Percentiles rank a stretch among this genome's conserved stretches.
These are phyloP conservation scores for Coelastrella sp. DNA, from an alignment of 139 green algal genomes.

Conservation along the genomic window DNA sequence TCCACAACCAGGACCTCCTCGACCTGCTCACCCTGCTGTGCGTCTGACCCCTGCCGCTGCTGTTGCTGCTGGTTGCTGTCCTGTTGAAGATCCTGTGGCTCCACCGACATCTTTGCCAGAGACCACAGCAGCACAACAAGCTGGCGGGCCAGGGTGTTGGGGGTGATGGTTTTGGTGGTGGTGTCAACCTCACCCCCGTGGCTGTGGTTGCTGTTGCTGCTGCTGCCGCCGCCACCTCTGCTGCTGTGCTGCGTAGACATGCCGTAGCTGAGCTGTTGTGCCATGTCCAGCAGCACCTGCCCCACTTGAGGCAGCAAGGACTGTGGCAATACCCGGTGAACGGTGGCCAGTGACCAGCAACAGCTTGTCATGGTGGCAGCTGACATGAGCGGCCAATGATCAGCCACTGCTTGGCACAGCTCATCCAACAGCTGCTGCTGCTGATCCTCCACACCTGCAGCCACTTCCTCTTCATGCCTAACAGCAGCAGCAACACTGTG, in stretches of 20 bases:
- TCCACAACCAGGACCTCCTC: background rate
- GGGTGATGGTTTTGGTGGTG: background rate
- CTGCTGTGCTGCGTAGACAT: background rate
- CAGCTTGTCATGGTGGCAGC: constrained; percentile 5
- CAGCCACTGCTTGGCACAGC: background rate
- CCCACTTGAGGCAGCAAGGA: constrained; percentile 11
- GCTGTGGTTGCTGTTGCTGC: background rate
- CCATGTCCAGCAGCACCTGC: background rate
- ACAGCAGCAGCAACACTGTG: background rate
- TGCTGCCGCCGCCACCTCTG: background rate
- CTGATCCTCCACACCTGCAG: background rate
- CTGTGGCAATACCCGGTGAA: background rate
- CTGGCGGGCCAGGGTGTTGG: background rate
- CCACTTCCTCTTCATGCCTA: constrained; percentile 3
- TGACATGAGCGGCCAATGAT: constrained; percentile 5
- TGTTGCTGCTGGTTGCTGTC: constrained; percentile 36
- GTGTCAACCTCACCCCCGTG: background rate
- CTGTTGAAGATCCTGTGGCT: constrained; percentile 1
- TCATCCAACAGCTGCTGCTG: constrained; percentile 29
- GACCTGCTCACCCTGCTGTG: background rate
- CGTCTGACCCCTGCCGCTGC: constrained; percentile 15
- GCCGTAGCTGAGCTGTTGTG: background rate
- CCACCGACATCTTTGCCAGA: constrained; percentile 6
- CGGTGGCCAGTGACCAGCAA: constrained; percentile 7
- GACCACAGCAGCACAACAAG: constrained; percentile 40